Evolutionary conservation across 768 basidiomycete genomes (phyloP).

Genomic region (Naganishia kalamii): DNA sequence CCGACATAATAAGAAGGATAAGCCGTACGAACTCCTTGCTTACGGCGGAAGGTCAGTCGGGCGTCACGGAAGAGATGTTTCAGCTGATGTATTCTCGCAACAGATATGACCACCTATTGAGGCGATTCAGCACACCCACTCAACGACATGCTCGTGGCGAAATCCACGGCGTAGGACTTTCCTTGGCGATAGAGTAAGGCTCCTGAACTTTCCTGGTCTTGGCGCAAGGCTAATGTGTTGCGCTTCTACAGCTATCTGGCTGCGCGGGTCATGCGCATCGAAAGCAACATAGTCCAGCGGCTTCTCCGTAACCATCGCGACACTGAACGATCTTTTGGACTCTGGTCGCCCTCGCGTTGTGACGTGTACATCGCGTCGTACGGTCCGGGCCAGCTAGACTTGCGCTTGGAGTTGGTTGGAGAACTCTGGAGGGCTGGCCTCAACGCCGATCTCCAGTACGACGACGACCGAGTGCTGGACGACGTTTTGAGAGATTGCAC

Average conservation of each 20-base stretch:
- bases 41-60: slow-evolving; percentile 37
- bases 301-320: slow-evolving; percentile 38
- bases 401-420: slow-evolving; percentile 34
- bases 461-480: slow-evolving; percentile 39
- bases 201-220: not conserved
- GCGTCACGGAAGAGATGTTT: too few species aligned
- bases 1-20: slow-evolving; percentile 27
- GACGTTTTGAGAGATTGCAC: slow-evolving; percentile 39
- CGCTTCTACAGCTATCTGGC: slow-evolving; percentile 33
- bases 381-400: slow-evolving; percentile 32
- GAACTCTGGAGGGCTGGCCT: slow-evolving; percentile 45
- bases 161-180: slow-evolving; percentile 41
- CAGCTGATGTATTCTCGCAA: not conserved
- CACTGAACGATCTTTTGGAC: slow-evolving; percentile 27
- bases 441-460: slow-evolving; percentile 42
- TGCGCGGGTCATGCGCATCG: slow-evolving; percentile 34
- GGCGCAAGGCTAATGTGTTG: not conserved
- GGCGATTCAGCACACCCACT: slow-evolving; percentile 40
- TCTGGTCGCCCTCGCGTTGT: slow-evolving; percentile 38
- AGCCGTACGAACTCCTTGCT: slow-evolving; percentile 38
- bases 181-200: slow-evolving; percentile 42
- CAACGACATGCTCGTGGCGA: slow-evolving; percentile 29
- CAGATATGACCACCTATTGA: slow-evolving; percentile 40
- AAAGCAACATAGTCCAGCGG: slow-evolving; percentile 31
- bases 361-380: slow-evolving; percentile 42